phyloP scores from a whole-genome alignment of 164 flowering plant genomes.

The Hamamelis virginiana region DNA sequence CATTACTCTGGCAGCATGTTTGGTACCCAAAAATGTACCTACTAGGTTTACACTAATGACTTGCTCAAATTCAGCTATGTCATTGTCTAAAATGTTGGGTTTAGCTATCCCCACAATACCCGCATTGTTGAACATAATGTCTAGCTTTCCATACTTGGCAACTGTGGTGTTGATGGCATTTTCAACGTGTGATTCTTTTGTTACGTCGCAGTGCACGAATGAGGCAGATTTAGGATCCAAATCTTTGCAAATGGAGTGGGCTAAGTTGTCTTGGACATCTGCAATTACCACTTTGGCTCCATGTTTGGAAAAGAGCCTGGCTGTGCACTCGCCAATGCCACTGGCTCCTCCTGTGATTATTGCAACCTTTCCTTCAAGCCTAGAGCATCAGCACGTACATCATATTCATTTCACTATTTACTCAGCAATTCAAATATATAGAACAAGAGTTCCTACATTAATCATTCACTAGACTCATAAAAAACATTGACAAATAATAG shows the following conservation, averaged over 20 bases:
- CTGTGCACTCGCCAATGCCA: conserved; percentile 22
- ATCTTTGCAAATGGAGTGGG: conserved; percentile 8
- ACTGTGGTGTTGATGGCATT: conserved; percentile 25
- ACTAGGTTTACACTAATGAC: conserved; percentile 22
- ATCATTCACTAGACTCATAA: too few relatives aligned
- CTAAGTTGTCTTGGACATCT: conserved; percentile 19
- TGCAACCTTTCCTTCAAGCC: conserved; percentile 30
- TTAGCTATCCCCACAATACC: conserved; percentile 14
- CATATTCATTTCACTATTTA: not conserved
- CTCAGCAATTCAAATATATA: too few relatives aligned
- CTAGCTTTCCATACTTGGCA: conserved; percentile 32
- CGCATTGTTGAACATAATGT: conserved; percentile 44
- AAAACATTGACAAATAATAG: too few relatives aligned
- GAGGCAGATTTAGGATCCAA: not conserved
- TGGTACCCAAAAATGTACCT: conserved; percentile 30
- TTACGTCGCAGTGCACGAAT: conserved; percentile 31
- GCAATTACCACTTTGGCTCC: conserved; percentile 29
- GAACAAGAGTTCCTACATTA: too few relatives aligned
- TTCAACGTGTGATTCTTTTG: conserved; percentile 20
- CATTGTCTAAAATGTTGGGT: conserved; percentile 8
- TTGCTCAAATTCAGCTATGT: conserved; percentile 12
- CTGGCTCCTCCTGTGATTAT: conserved; percentile 28
- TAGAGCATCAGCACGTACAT: conserved; percentile 6
- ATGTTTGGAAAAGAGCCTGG: conserved; percentile 16
- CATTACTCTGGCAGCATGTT: conserved; percentile 56